Base-by-base conservation (phyloP, 306 rosid genomes). In the Delonix regia region DNA sequence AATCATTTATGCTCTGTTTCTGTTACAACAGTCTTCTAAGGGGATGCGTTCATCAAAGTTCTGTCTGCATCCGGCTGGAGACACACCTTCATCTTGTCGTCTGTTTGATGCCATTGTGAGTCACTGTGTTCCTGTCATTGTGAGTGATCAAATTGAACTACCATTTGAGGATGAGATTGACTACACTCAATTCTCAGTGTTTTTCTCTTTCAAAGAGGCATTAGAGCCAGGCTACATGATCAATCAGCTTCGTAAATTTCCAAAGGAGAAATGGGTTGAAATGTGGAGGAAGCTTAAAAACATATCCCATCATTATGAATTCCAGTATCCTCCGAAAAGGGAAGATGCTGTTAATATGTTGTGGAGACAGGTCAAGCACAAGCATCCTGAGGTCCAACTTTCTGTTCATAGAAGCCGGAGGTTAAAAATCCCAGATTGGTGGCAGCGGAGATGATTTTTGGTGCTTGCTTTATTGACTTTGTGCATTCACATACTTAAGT, bases 41-140 rank as follows among this genome's bases (percentile, higher is more conserved):
- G 94, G 99, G 79, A 96, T 96, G 99, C 94, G 91, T 45, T 82
- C 85, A 28, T 93, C 98, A 49, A 96, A 96, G 92, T 96, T 93
- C 84, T 93, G 99, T 85, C 87, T 96, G 83, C 85, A 93, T 85
- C 98, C 98, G 14, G 98, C 99, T 0, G 98, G 99, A 81, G 99
- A 96, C 83, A 93, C 99, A 42, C 98, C 99, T 9, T 96, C 99
- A 5, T 96, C 99, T 60, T 96, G 99, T 79, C 98, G 99, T 74
- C 89, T 93, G 52, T 96, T 96, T 79, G 97, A 96, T 87, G 99
- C 98, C 72, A 93, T 96, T 24, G 98, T 89, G 79, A 96, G 97
- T 84, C 98, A 96, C 85, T 93, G 99, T 80, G 84, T 96, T 83
- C 99, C 99, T 12, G 93, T 96, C 82, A 89, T 96, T 33, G 96